Conservation (phyloP, 169 alveolate species). For the Babesia divergens region DNA sequence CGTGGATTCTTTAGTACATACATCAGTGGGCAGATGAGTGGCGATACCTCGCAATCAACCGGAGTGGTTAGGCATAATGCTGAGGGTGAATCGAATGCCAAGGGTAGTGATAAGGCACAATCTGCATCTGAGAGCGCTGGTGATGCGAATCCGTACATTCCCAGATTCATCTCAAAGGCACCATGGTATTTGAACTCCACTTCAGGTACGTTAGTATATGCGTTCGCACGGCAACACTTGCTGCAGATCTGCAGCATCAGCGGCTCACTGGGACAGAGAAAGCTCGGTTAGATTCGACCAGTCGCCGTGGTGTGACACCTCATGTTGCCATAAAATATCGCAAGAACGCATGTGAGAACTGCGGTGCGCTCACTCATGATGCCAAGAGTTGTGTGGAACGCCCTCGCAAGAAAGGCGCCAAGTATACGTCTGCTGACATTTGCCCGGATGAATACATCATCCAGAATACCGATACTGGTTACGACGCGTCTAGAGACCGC, state of each 20-base stretch:
- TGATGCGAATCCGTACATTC: conserved; percentile 81
- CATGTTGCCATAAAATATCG: conserved; percentile 76
- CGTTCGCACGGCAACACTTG: background rate
- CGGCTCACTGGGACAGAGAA: conserved; percentile 62
- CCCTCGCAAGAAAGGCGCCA: conserved; percentile 95
- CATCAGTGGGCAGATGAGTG: too few relatives aligned
- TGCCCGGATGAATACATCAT: conserved; percentile 90
- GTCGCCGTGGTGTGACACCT: conserved; percentile 60
- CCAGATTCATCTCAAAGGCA: conserved; percentile 83
- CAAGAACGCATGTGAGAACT: conserved; percentile 97
- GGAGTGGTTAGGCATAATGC: too few relatives aligned
- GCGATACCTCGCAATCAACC: background rate
- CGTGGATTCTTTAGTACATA: too few relatives aligned
- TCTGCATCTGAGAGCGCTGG: conserved; percentile 70
- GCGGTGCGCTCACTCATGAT: conserved; percentile 98
- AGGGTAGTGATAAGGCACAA: conserved; percentile 66
- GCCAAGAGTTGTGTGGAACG: conserved; percentile 95
- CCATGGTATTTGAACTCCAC: conserved; percentile 78
- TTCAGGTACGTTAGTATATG: background rate
- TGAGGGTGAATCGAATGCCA: too few relatives aligned
- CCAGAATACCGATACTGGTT: conserved; percentile 77
- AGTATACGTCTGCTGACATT: conserved; percentile 85
- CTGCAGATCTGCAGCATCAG: conserved; percentile 75
- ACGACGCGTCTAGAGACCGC: conserved; percentile 95
- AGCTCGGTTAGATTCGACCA: conserved; percentile 53